Percentiles rank a stretch among this genome's conserved stretches.
Conservation (phyloP, 1,284 basidiomycete species). For the Sutorius eximius region DNA sequence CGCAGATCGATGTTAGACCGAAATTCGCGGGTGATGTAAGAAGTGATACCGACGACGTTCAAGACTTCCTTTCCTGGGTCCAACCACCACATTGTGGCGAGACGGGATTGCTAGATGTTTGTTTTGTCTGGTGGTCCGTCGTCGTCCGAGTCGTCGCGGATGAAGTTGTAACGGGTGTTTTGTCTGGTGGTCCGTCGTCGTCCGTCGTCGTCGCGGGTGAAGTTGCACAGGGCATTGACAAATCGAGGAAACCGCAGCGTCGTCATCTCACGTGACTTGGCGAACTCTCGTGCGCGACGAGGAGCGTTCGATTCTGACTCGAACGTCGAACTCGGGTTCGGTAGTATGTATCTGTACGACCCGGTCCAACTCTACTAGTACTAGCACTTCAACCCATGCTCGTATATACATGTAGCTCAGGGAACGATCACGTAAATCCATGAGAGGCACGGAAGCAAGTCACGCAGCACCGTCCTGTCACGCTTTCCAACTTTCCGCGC, state of each 20-base stretch:
- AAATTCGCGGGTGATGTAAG: background rate
- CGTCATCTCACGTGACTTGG: slow-evolving; percentile 34
- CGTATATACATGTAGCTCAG: too few species aligned
- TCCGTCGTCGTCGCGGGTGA: background rate
- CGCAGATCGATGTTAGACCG: background rate
- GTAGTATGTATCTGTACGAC: too few species aligned
- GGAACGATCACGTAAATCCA: background rate
- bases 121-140: background rate
- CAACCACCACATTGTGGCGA: slow-evolving; percentile 69
- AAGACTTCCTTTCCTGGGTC: slow-evolving; percentile 78
- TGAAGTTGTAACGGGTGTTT: slow-evolving; percentile 14
- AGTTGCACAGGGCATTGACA: slow-evolving; percentile 28
- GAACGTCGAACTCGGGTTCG: background rate
- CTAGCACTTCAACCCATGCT: too few species aligned
- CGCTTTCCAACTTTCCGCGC: slow-evolving; percentile 7
- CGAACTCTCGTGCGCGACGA: background rate
- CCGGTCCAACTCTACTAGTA: too few species aligned
- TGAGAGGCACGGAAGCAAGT: background rate
- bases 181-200: background rate
- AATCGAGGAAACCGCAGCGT: slow-evolving; percentile 24
- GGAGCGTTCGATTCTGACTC: too few species aligned
- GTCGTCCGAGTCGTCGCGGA: background rate
- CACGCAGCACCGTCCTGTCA: slow-evolving; percentile 15
- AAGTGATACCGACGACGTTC: slow-evolving; percentile 56
- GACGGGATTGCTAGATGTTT: slow-evolving; percentile 2